phyloP scores from a whole-genome alignment of 305 asterid species.

The Fraxinus nigra region DNA sequence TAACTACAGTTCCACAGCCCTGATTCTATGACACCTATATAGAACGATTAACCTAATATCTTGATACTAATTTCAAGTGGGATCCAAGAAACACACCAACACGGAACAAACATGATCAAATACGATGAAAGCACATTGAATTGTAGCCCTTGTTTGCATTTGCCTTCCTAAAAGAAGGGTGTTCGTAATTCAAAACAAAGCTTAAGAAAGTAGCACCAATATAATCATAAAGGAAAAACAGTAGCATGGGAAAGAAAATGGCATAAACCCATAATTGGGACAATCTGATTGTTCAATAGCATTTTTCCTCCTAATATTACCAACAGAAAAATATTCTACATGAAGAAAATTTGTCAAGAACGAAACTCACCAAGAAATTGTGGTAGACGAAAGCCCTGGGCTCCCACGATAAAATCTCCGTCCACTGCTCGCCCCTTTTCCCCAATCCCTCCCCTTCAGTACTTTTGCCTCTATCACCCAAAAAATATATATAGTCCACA shows the following conservation, averaged over 20 bases:
- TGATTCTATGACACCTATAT: not conserved
- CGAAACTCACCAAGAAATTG: conserved; percentile 72
- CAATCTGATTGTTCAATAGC: not conserved
- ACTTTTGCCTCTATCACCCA: conserved; percentile 24
- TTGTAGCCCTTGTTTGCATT: not conserved
- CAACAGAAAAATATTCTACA: not conserved
- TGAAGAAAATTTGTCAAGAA: not conserved
- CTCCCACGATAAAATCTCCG: conserved; percentile 64
- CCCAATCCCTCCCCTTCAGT: conserved; percentile 52
- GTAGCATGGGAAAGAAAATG: not conserved
- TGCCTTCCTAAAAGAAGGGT: not conserved
- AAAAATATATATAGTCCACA: not conserved
- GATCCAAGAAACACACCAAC: not conserved
- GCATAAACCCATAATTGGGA: not conserved
- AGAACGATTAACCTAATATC: not conserved
- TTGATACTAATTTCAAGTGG: not conserved
- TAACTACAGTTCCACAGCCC: not conserved
- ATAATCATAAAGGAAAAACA: not conserved
- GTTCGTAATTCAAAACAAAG: not conserved
- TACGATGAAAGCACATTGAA: not conserved
- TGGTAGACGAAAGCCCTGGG: conserved; percentile 48
- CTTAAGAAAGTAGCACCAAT: not conserved
- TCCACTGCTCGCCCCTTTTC: conserved; percentile 70
- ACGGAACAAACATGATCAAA: not conserved
- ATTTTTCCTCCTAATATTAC: not conserved